Percentiles rank a stretch among this genome's conserved stretches.
Evolutionary conservation across 257 asterid genomes (phyloP).

Genomic region (Capsicum chinense): DNA sequence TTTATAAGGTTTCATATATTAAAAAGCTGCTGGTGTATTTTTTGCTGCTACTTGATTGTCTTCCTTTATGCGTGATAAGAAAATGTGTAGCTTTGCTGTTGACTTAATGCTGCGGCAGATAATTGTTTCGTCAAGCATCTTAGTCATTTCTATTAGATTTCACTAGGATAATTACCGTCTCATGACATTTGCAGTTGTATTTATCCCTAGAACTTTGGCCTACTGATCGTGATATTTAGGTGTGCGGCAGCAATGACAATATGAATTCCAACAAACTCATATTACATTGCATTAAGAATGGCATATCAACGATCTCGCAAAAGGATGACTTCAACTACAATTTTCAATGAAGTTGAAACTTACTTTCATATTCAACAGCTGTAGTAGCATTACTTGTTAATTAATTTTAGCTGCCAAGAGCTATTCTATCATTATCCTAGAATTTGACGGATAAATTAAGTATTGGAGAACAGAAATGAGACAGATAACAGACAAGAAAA

Average conservation of each 20-base stretch:
- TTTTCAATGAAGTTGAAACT: not conserved
- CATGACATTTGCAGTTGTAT: slow-evolving; percentile 14
- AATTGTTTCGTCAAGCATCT: not conserved
- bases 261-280: not conserved
- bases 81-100: not conserved
- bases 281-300: not conserved
- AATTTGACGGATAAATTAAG: not conserved
- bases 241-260: not conserved
- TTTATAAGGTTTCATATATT: not conserved
- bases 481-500: not conserved
- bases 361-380: not conserved
- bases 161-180: not conserved
- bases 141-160: not conserved
- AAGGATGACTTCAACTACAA: not conserved
- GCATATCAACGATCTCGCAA: not conserved
- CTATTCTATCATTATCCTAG: not conserved
- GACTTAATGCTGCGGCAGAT: slow-evolving; percentile 13
- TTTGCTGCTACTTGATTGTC: not conserved
- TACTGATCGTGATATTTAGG: not conserved
- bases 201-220: not conserved
- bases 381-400: not conserved
- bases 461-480: not conserved
- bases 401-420: not conserved
- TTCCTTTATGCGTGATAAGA: not conserved
- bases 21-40: not conserved